Percentiles rank a stretch among this genome's conserved stretches.
Evolutionary conservation across 2,329 filamentous ascomycete genomes (phyloP).

Genomic region (Diplodia sapinea): DNA sequence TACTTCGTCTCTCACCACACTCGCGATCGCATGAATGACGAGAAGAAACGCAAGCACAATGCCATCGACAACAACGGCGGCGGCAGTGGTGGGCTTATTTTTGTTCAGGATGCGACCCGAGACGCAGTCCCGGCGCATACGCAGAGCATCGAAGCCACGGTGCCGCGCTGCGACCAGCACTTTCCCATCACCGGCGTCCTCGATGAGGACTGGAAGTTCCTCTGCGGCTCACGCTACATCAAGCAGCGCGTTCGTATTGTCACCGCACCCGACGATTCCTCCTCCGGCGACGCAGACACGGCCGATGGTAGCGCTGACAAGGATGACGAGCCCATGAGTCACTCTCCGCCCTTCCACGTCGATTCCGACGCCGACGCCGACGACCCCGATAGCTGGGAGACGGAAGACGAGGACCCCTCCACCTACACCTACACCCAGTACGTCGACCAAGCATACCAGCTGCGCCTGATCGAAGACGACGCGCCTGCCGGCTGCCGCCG

Average conservation of each 20-base stretch:
- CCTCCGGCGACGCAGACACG: no score
- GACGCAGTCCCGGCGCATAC: no score
- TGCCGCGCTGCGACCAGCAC: neutral
- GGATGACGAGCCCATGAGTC: neutral
- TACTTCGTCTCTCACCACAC: neutral
- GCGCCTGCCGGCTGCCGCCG: neutral
- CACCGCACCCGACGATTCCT: neutral
- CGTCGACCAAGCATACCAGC: constrained; percentile 2
- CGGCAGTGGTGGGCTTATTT: no score
- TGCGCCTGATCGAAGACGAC: constrained; percentile 6
- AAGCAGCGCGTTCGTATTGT: neutral
- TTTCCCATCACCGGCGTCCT: constrained; percentile 7
- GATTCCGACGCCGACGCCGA: neutral
- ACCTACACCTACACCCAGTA: neutral
- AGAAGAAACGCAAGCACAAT: neutral
- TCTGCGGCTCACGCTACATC: neutral
- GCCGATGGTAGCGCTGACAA: no score
- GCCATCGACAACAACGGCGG: no score
- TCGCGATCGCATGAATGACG: no score
- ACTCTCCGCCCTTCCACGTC: neutral
- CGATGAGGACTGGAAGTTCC: neutral
- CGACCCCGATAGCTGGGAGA: neutral
- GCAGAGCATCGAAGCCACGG: neutral
- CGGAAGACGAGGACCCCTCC: no score
- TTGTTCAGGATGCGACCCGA: no score